Evolutionary conservation across 106 monocot genomes (phyloP), one percentile per base, ranked within the genome.

Genomic region (Acorus calamus): DNA sequence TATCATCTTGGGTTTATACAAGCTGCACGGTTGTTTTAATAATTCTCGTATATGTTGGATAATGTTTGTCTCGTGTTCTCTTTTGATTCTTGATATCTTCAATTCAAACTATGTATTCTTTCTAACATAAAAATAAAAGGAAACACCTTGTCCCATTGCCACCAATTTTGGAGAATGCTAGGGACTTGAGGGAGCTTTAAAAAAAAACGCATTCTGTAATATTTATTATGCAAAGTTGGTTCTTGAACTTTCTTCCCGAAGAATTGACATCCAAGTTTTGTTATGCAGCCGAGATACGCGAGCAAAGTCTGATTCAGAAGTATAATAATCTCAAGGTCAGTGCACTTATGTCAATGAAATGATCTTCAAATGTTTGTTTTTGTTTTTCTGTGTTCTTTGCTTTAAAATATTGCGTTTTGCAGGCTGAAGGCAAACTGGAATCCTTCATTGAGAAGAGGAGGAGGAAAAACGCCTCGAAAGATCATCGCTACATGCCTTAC

Each of bases 401-500:
- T 63, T 14, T 13, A 4, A 6, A 59, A 2, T 54, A 28, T 63
- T 14, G 10, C 7, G 6, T 41, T 47, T 62, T 2, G 66, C 75
- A 99, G 92, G 79, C 69, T 8, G 78, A 76, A 43, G 98, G 92
- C 3, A 99, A 92, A 70, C 80, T 98, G 5, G 91, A 98, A 3
- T 67, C 80, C 2, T 90, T 69, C 44, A 73, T 91, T 63, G 88
- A 83, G 64, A 92, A 83, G 65, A 80, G 68, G 79, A 84, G 91
- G 59, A 85, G 53, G 74, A 88, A 71, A 69, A 99, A 92, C 69
- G 92, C 92, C 50, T 88, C 92, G 7, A 92, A 99, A 74, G 98
- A 99, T 63, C 85, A 79, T 42, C 80, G 98, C 4, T 88, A 80
- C 57, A 78, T 99, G 77, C 92, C 92, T 42, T 92, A 88, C 44